Evolutionary conservation across 768 basidiomycete genomes (phyloP).

Genomic region (Lactifluus subvellereus): DNA sequence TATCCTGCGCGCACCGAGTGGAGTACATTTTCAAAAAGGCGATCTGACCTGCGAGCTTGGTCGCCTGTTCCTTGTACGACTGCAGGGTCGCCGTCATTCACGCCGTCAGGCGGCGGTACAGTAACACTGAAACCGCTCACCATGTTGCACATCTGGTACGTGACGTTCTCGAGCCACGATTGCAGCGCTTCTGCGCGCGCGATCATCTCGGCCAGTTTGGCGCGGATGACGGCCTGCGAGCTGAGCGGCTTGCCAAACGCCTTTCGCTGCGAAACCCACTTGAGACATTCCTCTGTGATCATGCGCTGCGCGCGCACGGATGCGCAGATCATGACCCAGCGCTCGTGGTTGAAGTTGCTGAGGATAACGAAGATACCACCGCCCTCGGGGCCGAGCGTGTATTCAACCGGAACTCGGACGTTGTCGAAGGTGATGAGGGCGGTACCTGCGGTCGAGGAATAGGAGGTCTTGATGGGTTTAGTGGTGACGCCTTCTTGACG

Average conservation of each 20-base stretch:
- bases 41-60: constrained; percentile 73
- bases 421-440: constrained; percentile 76
- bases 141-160: constrained; percentile 88
- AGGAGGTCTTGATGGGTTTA: constrained; percentile 80
- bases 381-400: constrained; percentile 78
- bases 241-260: constrained; percentile 89
- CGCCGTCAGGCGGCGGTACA: background rate
- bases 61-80: constrained; percentile 68
- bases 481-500: constrained; percentile 77
- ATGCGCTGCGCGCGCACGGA: constrained; percentile 58
- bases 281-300: constrained; percentile 77
- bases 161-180: constrained; percentile 79
- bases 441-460: constrained; percentile 84
- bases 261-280: constrained; percentile 73
- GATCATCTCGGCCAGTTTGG: constrained; percentile 87
- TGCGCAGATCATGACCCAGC: constrained; percentile 85
- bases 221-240: constrained; percentile 81
- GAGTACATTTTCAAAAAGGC: constrained; percentile 75
- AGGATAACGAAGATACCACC: constrained; percentile 62
- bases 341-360: constrained; percentile 92
- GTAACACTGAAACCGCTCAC: constrained; percentile 29
- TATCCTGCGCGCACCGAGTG: constrained; percentile 70
- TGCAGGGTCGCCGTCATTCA: constrained; percentile 26
- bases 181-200: constrained; percentile 74
- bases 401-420: constrained; percentile 79